Percentiles rank a stretch among this genome's conserved stretches.
phyloP scores from a whole-genome alignment of 306 rosid genomes.

The Biancaea sappan region DNA sequence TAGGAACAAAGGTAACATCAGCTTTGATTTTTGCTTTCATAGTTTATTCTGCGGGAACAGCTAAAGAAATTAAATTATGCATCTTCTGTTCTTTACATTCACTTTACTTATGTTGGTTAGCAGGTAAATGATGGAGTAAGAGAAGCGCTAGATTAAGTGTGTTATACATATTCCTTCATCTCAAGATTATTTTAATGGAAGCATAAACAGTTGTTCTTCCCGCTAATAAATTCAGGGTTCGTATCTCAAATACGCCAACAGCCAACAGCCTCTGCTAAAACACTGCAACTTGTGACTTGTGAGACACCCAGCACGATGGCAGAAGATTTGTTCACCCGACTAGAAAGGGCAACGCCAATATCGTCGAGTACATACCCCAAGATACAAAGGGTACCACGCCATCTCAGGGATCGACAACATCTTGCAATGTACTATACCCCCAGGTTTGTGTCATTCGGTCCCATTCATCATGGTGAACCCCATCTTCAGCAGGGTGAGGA shows the following conservation, averaged over 20 bases:
- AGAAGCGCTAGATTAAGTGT: not conserved
- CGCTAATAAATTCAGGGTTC: not conserved
- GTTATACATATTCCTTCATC: not conserved
- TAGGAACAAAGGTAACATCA: not conserved
- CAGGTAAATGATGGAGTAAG: not conserved
- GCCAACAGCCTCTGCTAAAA: too few relatives aligned
- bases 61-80: not conserved
- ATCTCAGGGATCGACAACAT: not conserved
- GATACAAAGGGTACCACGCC: constrained; percentile 25
- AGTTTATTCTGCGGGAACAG: not conserved
- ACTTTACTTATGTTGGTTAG: not conserved
- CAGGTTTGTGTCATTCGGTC: constrained; percentile 7
- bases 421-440: constrained; percentile 4
- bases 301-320: too few relatives aligned
- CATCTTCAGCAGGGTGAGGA: constrained; percentile 10
- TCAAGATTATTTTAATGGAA: not conserved
- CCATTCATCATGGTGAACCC: not conserved
- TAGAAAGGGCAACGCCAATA: not conserved
- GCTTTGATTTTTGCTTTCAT: not conserved
- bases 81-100: not conserved
- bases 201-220: not conserved
- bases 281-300: too few relatives aligned
- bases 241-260: too few relatives aligned
- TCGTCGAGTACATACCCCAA: not conserved
- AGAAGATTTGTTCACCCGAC: not conserved